Evolutionary conservation across 2,329 filamentous ascomycete species (phyloP), one percentile per base, ranked within the genome.

Genomic region (Curvularia verruculosa): DNA sequence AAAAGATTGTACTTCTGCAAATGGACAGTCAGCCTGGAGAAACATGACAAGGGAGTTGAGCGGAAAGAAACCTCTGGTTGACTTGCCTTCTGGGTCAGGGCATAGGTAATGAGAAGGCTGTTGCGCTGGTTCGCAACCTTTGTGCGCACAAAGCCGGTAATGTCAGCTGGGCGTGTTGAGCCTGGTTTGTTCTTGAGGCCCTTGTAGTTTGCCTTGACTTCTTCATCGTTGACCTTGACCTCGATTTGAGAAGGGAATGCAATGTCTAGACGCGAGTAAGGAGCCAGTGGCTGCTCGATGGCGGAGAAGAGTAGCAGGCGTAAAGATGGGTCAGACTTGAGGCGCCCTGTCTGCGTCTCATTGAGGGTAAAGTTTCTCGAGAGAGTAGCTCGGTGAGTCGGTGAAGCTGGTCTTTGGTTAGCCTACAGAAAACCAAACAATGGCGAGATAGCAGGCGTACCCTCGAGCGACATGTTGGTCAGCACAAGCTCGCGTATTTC

Each of bases 111-210:
- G 56, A 90, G 86, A 59, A 99, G 80, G 48, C 82, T 87, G 72
- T 98, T 98, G 52, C 80, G 80, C 71, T 94, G 96, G 41, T 83
- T 83, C 18, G 82, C 71, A 10, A 87, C 85, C 61, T 85, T 87
- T 28, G 91, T 85, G 18, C 89, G 86, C 44, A 98, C 81, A 58
- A 86, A 84, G 63, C 85, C 81, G 7, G 95, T 99, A 60, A 99
- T 89, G 77, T 99, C 95, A 45, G 91, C 92, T 7, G 95, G 95
- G 69, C 92, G 88, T 39, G 95, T 99, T 43, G 95, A 96, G 21
- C 95, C 95, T 6, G 94, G 91, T 75, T 95, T 96, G 75, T 96
- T 97, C 78, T 99, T 99, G 60, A 99, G 78, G 4, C 95, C 95
- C 65, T 95, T 90, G 65, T 96, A 83, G 74, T 98, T 99, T n/a